These are phyloP conservation scores for Clarireedia homoeocarpa DNA, from an alignment of 2,329 filamentous ascomycete species.

Conservation along the genomic window DNA sequence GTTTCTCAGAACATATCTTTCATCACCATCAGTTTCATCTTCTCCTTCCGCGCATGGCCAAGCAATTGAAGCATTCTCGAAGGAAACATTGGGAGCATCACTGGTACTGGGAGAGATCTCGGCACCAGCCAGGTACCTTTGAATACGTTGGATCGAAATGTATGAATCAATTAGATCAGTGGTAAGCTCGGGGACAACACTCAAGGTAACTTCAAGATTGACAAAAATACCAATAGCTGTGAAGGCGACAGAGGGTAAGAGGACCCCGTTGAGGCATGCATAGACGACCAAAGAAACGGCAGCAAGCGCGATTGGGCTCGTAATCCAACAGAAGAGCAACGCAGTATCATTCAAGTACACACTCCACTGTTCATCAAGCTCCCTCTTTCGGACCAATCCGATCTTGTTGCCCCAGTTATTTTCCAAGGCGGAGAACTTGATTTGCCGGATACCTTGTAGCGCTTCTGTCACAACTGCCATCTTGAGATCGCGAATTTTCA, in stretches of 20 bases:
- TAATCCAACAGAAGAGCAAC: conserved; percentile 52
- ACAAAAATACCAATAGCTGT: conserved; percentile 70
- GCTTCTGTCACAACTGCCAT: conserved; percentile 70
- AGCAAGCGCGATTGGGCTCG: conserved; percentile 65
- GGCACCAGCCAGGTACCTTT: conserved; percentile 59
- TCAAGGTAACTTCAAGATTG: conserved; percentile 63
- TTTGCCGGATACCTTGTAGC: conserved; percentile 71
- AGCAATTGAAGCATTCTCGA: conserved; percentile 60
- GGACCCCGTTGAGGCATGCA: conserved; percentile 50
- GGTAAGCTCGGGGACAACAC: conserved; percentile 64
- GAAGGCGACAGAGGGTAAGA: conserved; percentile 69
- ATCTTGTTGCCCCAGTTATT: conserved; percentile 68
- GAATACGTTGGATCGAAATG: conserved; percentile 65
- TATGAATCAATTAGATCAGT: conserved; percentile 64
- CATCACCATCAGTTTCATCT: conserved; percentile 44
- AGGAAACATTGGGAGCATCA: conserved; percentile 51
- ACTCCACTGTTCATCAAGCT: conserved; percentile 58
- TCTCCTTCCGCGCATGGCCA: conserved; percentile 65
- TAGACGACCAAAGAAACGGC: conserved; percentile 65
- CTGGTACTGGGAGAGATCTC: conserved; percentile 50
- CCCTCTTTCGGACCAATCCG: conserved; percentile 52
- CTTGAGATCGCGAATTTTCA: conserved; percentile 71
- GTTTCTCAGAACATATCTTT: conserved; percentile 57
- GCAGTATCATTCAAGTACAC: conserved; percentile 41
- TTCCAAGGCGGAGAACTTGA: conserved; percentile 77